Percentiles rank a stretch among this genome's conserved stretches.
These are phyloP conservation scores for Leccinum variicolor DNA, from an alignment of 768 basidiomycete genomes.

Conservation along the genomic window DNA sequence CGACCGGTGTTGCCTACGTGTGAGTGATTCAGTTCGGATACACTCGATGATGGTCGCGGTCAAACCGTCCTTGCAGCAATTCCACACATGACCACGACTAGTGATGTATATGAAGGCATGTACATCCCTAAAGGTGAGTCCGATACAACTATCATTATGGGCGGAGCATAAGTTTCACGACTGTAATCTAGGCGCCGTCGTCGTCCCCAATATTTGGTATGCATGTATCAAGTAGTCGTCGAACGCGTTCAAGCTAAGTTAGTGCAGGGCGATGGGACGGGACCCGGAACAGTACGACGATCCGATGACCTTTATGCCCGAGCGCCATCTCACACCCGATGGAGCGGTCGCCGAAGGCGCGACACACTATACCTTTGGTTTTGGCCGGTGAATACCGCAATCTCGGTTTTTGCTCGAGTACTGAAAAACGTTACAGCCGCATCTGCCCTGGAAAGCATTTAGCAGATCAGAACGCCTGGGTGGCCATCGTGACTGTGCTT, in stretches of 20 bases:
- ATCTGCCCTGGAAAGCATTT: constrained; percentile 35
- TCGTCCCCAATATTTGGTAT: constrained; percentile 26
- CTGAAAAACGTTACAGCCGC: constrained; percentile 15
- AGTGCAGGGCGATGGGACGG: constrained; percentile 43
- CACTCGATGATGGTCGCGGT: too few species aligned
- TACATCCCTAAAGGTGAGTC: constrained; percentile 28
- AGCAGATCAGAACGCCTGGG: constrained; percentile 32
- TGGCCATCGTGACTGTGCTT: constrained; percentile 29
- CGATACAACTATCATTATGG: background rate
- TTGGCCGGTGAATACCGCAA: constrained; percentile 22
- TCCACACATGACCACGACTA: constrained; percentile 22
- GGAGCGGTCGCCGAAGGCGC: constrained; percentile 13
- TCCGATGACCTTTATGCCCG: constrained; percentile 51
- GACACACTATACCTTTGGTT: constrained; percentile 12
- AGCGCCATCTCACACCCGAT: constrained; percentile 42
- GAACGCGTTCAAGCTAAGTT: background rate
- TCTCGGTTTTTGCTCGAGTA: background rate
- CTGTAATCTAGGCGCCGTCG: constrained; percentile 10
- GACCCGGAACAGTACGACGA: constrained; percentile 50
- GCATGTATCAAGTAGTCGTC: background rate
- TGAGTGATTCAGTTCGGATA: constrained; percentile 7
- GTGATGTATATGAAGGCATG: constrained; percentile 29
- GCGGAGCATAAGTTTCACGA: background rate
- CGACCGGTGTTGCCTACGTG: constrained; percentile 26
- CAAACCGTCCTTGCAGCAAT: constrained; percentile 9